Evolutionary conservation across 202 grass and related monocot species (phyloP).

Genomic region (Carex arenaria): DNA sequence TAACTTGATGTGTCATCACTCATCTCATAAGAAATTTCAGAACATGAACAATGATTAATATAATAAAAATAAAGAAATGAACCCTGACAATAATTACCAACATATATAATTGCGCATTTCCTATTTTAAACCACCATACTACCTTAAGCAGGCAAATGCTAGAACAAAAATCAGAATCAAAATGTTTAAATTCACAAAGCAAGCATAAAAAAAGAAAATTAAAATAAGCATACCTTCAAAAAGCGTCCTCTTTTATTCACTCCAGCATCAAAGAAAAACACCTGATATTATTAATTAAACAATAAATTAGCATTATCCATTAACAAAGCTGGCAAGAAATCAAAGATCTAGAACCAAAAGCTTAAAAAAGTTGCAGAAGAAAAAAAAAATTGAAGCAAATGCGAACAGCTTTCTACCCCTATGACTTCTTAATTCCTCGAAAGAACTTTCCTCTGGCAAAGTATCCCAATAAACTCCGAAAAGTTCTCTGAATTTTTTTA

Average conservation of each 20-base stretch:
- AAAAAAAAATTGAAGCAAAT: background rate
- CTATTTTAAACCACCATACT: background rate
- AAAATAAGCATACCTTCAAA: conserved; percentile 54
- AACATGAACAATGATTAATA: conserved; percentile 8
- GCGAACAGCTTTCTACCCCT: background rate
- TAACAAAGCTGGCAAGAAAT: background rate
- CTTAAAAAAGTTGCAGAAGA: background rate
- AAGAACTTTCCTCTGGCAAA: background rate
- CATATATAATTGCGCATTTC: background rate
- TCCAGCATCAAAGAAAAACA: conserved; percentile 87
- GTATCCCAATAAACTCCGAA: background rate
- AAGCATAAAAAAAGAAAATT: background rate
- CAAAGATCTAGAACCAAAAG: conserved; percentile 5
- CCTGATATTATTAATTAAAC: conserved; percentile 31
- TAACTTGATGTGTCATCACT: background rate
- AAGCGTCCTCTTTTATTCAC: conserved; percentile 93
- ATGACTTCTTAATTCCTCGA: background rate
- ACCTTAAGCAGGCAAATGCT: background rate
- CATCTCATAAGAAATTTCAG: background rate
- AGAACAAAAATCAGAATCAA: background rate
- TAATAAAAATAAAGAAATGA: no score
- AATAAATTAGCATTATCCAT: conserved; percentile 10
- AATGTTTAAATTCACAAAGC: background rate
- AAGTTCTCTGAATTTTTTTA: background rate
- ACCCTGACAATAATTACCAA: background rate